Conservation (phyloP, 192 early-diverging fungal species). For the Spinellus fusiger region DNA sequence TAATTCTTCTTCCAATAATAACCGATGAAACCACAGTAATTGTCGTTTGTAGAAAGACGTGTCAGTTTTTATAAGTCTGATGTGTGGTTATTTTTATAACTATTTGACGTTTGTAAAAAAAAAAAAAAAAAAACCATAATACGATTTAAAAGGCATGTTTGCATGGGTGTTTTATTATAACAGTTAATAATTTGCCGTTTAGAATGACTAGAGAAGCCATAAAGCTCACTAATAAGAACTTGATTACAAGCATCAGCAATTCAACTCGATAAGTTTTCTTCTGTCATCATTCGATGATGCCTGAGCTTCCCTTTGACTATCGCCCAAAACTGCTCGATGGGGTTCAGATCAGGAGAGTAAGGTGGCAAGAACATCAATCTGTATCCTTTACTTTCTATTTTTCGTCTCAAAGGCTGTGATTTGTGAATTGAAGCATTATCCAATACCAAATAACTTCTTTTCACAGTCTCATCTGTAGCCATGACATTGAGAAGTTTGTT, state of each 20-base stretch:
- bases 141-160: no score
- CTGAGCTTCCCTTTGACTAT: slow-evolving; percentile 9
- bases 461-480: background rate
- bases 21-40: no score
- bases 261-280: background rate
- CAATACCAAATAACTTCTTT: slow-evolving; percentile 12
- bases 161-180: background rate
- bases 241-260: slow-evolving; percentile 1
- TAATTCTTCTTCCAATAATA: no score
- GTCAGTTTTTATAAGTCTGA: no score
- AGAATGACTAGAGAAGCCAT: slow-evolving; percentile 5
- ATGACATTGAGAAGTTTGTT: background rate
- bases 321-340: slow-evolving; percentile 22
- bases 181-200: no score
- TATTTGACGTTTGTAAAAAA: no score
- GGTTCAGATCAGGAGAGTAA: slow-evolving; percentile 14
- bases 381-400: slow-evolving; percentile 3
- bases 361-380: slow-evolving; percentile 12
- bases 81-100: no score
- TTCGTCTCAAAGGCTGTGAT: background rate
- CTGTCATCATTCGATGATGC: background rate
- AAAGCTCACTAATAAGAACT: slow-evolving; percentile 3
- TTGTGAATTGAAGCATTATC: slow-evolving; percentile 17
- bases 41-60: no score
- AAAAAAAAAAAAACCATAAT: no score